Evolutionary conservation across 208 protist species (phyloP).

Genomic region (Phytomonas serpens): DNA sequence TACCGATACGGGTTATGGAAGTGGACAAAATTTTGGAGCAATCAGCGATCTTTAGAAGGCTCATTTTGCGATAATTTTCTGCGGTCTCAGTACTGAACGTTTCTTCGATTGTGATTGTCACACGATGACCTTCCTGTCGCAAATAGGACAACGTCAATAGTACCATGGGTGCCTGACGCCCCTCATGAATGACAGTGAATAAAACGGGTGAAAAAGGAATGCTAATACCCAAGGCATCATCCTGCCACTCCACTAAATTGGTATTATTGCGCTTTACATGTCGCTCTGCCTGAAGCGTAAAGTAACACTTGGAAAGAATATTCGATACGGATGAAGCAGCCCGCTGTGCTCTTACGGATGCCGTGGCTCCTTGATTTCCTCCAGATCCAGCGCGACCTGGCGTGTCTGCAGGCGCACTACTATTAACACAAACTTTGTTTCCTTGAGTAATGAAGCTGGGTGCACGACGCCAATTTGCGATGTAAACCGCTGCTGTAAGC

Average conservation of each 20-base stretch:
- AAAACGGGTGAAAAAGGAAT: conserved; percentile 66
- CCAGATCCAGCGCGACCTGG: neutral
- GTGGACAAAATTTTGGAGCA: conserved; percentile 48
- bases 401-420: neutral
- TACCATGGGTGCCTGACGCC: conserved; percentile 75
- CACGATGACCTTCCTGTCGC: conserved; percentile 46
- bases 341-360: conserved; percentile 12
- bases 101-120: conserved; percentile 67
- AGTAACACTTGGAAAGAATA: conserved; percentile 28
- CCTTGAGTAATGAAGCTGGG: neutral
- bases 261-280: conserved; percentile 61
- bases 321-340: conserved; percentile 12
- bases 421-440: neutral
- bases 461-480: neutral
- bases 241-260: conserved; percentile 68
- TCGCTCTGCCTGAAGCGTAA: conserved; percentile 39
- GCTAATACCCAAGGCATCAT: conserved; percentile 55
- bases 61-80: conserved; percentile 54
- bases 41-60: conserved; percentile 46
- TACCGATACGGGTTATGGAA: conserved; percentile 42
- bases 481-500: conserved; percentile 8
- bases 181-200: conserved; percentile 61
- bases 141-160: conserved; percentile 58
- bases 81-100: conserved; percentile 25
- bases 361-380: conserved; percentile 1